A percentile compares a stretch with the other conserved stretches of the same genome.
These are phyloP conservation scores for Penicillium longicatenatum DNA, from an alignment of 495 filamentous ascomycete species.

Conservation along the genomic window DNA sequence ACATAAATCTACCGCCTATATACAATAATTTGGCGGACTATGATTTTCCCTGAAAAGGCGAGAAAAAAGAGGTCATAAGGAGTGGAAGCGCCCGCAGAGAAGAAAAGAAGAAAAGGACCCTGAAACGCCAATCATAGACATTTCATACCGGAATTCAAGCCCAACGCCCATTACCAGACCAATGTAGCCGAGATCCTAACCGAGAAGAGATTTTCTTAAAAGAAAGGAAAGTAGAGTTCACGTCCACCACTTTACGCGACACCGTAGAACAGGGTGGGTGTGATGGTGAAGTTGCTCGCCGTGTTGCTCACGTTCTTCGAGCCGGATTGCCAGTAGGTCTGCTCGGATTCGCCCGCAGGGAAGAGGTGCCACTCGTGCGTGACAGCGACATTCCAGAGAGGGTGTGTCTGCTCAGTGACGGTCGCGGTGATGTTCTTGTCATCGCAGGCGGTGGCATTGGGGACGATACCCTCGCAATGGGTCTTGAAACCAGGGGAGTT, in stretches of 20 bases:
- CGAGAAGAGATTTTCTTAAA: not conserved
- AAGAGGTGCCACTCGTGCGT: slow-evolving; percentile 33
- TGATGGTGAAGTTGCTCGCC: slow-evolving; percentile 16
- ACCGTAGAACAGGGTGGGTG: slow-evolving; percentile 19
- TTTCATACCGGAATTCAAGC: not conserved
- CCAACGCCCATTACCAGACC: slow-evolving; percentile 5
- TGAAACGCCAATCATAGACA: slow-evolving; percentile 13
- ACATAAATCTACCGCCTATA: slow-evolving; percentile 3
- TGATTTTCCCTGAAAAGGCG: not conserved
- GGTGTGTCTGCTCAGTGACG: slow-evolving; percentile 25
- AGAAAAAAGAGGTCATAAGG: not conserved
- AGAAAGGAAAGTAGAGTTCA: not conserved
- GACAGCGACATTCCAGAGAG: slow-evolving; percentile 38
- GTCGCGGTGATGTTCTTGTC: slow-evolving; percentile 30
- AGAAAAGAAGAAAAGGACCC: not conserved
- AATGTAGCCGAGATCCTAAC: not conserved
- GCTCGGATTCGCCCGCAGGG: slow-evolving; percentile 21
- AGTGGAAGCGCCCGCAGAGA: not conserved
- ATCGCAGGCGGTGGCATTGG: slow-evolving; percentile 28
- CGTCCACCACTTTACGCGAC: slow-evolving; percentile 14
- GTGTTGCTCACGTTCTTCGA: slow-evolving; percentile 16
- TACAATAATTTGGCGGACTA: not conserved
- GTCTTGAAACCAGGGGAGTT: slow-evolving; percentile 46
- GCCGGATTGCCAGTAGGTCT: slow-evolving; percentile 22
- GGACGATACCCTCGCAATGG: slow-evolving; percentile 37